Conservation (phyloP, 2,329 filamentous ascomycete genomes). For the Colletotrichum tropicale region DNA sequence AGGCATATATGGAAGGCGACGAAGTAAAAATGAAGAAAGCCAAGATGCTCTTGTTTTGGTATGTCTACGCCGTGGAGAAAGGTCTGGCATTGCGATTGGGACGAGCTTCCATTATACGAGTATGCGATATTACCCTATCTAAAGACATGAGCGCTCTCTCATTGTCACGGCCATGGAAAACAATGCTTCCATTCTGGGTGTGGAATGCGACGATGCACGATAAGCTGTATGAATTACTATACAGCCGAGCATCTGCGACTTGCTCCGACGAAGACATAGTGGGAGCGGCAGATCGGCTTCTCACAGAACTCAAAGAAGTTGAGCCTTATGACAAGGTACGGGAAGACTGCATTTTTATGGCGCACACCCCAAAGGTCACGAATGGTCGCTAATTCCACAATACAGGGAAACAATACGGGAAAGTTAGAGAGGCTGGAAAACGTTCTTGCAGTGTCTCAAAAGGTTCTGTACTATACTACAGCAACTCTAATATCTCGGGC, state of each 20-base stretch:
- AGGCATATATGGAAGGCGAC: neutral
- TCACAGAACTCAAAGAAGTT: neutral
- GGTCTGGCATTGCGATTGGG: constrained; percentile 64
- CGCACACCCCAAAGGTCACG: accelerated
- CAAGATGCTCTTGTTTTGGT: constrained; percentile 46
- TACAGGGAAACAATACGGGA: neutral
- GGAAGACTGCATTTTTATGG: neutral
- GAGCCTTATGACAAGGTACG: neutral
- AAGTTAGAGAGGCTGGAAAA: neutral
- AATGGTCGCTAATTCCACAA: accelerated
- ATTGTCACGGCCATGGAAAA: constrained; percentile 36
- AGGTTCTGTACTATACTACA: neutral
- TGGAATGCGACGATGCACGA: constrained; percentile 52
- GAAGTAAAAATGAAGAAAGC: neutral
- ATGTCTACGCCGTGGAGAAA: constrained; percentile 61
- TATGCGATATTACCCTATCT: constrained; percentile 57
- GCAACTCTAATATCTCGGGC: neutral
- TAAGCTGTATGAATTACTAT: constrained; percentile 47
- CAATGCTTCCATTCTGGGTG: constrained; percentile 50
- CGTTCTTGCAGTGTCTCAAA: neutral
- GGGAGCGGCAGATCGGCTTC: neutral
- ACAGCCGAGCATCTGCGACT: neutral
- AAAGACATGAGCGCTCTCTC: constrained; percentile 31
- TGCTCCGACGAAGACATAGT: neutral
- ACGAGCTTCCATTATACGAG: constrained; percentile 60